Evolutionary conservation across 2,329 filamentous ascomycete genomes (phyloP).

Genomic region (Ceratocystiopsis sp.): DNA sequence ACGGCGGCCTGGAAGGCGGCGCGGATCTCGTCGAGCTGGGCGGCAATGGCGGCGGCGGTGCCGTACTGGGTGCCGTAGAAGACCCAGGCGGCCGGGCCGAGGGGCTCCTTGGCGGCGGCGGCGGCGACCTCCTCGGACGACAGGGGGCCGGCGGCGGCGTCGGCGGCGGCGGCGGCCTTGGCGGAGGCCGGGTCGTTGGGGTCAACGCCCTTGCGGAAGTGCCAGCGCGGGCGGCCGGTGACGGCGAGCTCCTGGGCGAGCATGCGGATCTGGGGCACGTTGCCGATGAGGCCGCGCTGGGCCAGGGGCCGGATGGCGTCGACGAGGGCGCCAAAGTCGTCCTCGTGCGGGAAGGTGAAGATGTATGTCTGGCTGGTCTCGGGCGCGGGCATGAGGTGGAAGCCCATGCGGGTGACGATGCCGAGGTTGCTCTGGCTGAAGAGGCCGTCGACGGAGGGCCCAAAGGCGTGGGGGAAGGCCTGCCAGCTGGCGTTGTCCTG

Average conservation of each 20-base stretch:
- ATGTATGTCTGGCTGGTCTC: conserved; percentile 21
- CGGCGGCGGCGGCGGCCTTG: too few species aligned
- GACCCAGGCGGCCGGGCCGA: conserved; percentile 28
- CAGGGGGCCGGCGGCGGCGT: conserved; percentile 10
- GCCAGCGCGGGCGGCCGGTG: conserved; percentile 20
- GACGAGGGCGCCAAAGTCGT: conserved; percentile 18
- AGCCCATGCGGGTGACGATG: conserved; percentile 36
- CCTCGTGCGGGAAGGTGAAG: conserved; percentile 21
- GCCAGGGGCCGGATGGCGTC: conserved; percentile 20
- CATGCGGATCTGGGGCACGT: conserved; percentile 27
- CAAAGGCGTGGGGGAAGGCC: conserved; percentile 22
- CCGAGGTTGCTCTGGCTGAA: conserved; percentile 35
- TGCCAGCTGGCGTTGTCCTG: conserved; percentile 20
- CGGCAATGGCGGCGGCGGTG: conserved; percentile 12
- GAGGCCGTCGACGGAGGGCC: conserved; percentile 24
- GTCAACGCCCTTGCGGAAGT: too few species aligned
- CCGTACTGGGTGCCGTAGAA: conserved; percentile 32
- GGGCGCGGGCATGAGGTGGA: conserved; percentile 22
- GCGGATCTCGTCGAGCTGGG: conserved; percentile 14
- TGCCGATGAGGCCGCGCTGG: conserved; percentile 21
- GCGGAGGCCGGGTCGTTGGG: too few species aligned
- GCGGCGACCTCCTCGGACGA: conserved; percentile 15
- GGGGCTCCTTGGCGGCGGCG: conserved; percentile 18
- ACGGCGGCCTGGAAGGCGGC: conserved; percentile 11
- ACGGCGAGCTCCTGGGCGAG: conserved; percentile 20